phyloP scores from a whole-genome alignment of 2,329 filamentous ascomycete species.

The Botrytis paeoniae region DNA sequence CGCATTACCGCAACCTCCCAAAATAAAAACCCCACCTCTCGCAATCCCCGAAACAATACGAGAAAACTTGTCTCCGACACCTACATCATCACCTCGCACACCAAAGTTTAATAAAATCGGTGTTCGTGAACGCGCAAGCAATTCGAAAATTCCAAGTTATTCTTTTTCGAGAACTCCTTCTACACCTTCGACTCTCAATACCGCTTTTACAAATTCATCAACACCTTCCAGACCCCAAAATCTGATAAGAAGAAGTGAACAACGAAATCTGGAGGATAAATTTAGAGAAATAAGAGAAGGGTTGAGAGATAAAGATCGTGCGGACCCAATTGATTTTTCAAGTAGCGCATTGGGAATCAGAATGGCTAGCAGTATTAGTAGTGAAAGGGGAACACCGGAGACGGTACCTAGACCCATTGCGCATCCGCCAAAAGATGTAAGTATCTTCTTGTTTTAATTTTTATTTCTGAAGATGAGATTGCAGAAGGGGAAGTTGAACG shows the following conservation, averaged over 20 bases:
- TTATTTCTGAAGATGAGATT: not conserved
- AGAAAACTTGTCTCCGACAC: not conserved
- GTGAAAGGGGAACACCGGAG: constrained; percentile 18
- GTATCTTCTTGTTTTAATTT: not conserved
- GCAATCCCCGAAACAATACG: constrained; percentile 2
- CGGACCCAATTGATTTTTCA: not conserved
- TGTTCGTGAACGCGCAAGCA: not conserved
- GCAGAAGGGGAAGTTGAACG: not conserved
- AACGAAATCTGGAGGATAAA: not conserved
- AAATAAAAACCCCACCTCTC: not conserved
- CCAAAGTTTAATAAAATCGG: constrained; percentile 1
- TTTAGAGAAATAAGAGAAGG: constrained; percentile 11
- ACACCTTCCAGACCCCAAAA: not conserved
- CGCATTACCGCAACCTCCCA: not conserved
- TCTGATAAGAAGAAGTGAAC: not conserved
- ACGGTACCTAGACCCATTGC: constrained; percentile 6
- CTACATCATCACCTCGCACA: not conserved
- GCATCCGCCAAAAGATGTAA: constrained; percentile 18
- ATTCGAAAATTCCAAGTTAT: not conserved
- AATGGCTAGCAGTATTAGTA: not conserved
- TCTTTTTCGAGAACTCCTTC: not conserved
- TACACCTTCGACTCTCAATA: not conserved
- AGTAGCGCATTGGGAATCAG: not conserved
- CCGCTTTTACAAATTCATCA: not conserved
- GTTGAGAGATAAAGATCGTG: not conserved